Evolutionary conservation across 805 yeast species (phyloP).

Genomic region (Wickerhamiella lipophila): DNA sequence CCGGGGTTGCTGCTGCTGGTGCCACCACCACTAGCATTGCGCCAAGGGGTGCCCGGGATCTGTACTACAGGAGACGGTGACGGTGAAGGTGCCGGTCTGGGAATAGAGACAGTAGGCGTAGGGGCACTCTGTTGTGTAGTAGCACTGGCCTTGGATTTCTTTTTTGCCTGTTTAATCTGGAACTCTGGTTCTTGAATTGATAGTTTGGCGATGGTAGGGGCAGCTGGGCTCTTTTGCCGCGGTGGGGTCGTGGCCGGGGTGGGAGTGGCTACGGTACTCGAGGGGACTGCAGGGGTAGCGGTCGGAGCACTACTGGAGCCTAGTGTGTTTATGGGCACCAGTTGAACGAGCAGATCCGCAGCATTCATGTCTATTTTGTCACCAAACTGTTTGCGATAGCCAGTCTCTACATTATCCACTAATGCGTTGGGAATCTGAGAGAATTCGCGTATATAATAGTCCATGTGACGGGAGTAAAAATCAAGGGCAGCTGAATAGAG

Average conservation of each 20-base stretch:
- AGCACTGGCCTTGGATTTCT: neutral
- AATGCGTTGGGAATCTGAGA: neutral
- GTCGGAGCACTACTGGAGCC: too few relatives aligned
- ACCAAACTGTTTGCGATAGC: conserved; percentile 1
- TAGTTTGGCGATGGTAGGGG: neutral
- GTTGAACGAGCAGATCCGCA: neutral
- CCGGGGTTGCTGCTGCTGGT: neutral
- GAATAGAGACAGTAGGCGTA: neutral
- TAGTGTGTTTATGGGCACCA: neutral
- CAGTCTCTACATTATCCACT: conserved; percentile 10
- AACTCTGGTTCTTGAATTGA: neutral
- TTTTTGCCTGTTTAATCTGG: neutral
- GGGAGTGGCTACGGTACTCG: neutral
- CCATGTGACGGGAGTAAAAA: conserved; percentile 12
- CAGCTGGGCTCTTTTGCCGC: neutral
- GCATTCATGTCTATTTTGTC: neutral
- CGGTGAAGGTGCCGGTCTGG: neutral
- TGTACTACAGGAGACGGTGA: neutral
- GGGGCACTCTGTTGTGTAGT: neutral
- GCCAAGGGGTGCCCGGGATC: neutral
- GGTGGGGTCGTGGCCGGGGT: neutral
- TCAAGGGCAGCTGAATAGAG: conserved; percentile 7
- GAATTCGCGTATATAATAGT: conserved; percentile 9
- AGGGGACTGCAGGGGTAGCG: too few relatives aligned
- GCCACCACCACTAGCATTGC: neutral